These are phyloP conservation scores for Scedosporium boydii DNA, from an alignment of 2,329 filamentous ascomycete genomes.

Conservation along the genomic window DNA sequence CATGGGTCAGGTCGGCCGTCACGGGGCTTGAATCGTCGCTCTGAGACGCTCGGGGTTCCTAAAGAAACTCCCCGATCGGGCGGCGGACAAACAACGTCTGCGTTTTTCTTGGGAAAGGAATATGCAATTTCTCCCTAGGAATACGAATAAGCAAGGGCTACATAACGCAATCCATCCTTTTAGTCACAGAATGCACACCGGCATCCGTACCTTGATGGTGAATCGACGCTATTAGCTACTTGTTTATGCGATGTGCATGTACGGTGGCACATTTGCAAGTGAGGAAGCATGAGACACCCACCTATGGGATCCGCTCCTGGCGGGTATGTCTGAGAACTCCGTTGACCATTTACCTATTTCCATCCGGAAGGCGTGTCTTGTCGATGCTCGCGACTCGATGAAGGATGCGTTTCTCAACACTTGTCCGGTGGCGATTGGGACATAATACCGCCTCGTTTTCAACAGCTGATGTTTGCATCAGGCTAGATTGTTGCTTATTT, in stretches of 20 bases:
- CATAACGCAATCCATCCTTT: neutral
- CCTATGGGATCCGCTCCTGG: neutral
- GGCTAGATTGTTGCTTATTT: neutral
- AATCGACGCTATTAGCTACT: neutral
- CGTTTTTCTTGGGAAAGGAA: neutral
- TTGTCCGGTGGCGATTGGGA: neutral
- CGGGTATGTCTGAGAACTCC: neutral
- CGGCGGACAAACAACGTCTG: neutral
- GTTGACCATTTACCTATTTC: neutral
- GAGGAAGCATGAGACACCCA: neutral
- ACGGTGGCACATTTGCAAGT: neutral
- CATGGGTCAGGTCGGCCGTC: neutral
- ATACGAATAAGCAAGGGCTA: neutral
- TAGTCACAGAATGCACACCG: neutral
- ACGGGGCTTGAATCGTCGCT: neutral
- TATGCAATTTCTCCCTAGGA: neutral
- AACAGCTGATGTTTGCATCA: constrained; percentile 1
- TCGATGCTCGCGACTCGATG: neutral
- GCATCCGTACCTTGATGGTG: neutral
- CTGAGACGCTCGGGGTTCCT: neutral
- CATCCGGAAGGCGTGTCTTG: neutral
- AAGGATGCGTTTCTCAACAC: neutral
- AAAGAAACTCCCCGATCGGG: neutral
- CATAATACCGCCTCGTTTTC: neutral
- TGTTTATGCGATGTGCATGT: neutral